Base-by-base conservation (phyloP, 106 monocot genomes). In the Apostasia shenzhenica region DNA sequence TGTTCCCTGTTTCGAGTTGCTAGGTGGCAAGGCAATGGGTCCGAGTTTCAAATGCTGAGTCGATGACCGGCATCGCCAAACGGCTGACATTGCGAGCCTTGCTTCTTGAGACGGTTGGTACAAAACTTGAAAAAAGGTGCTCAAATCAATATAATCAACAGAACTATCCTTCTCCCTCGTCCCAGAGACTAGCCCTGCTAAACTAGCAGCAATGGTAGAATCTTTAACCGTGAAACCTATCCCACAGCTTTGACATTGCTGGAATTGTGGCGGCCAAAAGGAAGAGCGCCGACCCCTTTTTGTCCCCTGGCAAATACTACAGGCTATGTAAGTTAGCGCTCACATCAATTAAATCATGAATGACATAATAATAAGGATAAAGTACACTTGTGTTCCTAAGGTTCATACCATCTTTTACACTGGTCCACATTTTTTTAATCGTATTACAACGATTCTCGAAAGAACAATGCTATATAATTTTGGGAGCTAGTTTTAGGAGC, bases 141-240 rank as follows among this genome's bases (percentile, higher is more conserved):
- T 78, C 65, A 81, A 45, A 48, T 68, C 69, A 37, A 63, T 73
- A 9, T 39, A 37, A 39, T 68, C 60, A 10, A 54, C 69, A 12
- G 55, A 64, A 69, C 45, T 59, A 41, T 59, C 46, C 5, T 61
- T 73, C 44, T 40, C 41, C 6, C 51, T 45, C 9, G 38, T 45
- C 14, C 72, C 77, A 9, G 84, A 82, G 66, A 83, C 72, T 66
- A 92, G 68, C 67, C 72, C 79, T 41, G 89, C 89, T 47, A 87
- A 56, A 50, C 81, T 81, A 70, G 72, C 86, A 43, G 48, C 41
- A 43, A 90, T 38, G n/a, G 85, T 80, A 2, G 77, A 61, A 40
- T 78, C 71, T 53, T 78, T 81, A 40, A 87, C 8, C 7, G 59
- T 80, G 8, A 90, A 14, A 14, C 92, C 97, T 67, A 81, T 82